Conservation (phyloP, 257 asterid species). For the Jacaranda copaia region DNA sequence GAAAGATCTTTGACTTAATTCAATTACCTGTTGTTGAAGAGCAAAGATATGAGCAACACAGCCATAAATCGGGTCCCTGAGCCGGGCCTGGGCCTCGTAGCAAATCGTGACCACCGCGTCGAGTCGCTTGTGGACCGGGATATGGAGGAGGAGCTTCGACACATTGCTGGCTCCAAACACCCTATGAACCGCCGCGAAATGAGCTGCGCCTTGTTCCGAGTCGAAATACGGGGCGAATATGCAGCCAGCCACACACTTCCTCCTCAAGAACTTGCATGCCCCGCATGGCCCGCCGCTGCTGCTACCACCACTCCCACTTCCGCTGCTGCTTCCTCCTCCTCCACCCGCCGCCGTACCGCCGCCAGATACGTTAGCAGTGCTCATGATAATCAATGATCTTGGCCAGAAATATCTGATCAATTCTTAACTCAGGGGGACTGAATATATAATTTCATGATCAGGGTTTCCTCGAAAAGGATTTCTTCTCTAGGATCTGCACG, state of each 20-base stretch:
- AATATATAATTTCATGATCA: slow-evolving; percentile 21
- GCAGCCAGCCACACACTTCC: slow-evolving; percentile 90
- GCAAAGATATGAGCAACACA: slow-evolving; percentile 88
- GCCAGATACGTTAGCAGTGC: slow-evolving; percentile 48
- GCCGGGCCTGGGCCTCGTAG: slow-evolving; percentile 90
- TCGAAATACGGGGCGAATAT: slow-evolving; percentile 94
- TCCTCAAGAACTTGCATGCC: slow-evolving; percentile 95
- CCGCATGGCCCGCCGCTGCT: slow-evolving; percentile 87
- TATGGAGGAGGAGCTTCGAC: slow-evolving; percentile 83
- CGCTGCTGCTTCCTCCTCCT: slow-evolving; percentile 40
- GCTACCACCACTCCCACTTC: slow-evolving; percentile 28
- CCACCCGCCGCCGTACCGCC: slow-evolving; percentile 43
- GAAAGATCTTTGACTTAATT: neutral
- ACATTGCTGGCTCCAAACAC: slow-evolving; percentile 98
- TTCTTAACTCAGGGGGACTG: neutral
- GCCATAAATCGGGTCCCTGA: slow-evolving; percentile 91
- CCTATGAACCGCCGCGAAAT: slow-evolving; percentile 96
- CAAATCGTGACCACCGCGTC: slow-evolving; percentile 92
- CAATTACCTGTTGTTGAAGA: slow-evolving; percentile 88
- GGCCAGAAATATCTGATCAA: neutral
- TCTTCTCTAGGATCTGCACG: neutral
- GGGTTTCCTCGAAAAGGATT: slow-evolving; percentile 44
- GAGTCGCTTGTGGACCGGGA: slow-evolving; percentile 75
- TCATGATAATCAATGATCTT: slow-evolving; percentile 34
- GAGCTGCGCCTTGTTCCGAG: slow-evolving; percentile 96